A percentile compares a stretch with the other conserved stretches of the same genome.
Evolutionary conservation across 768 basidiomycete genomes (phyloP).

Genomic region (Termitomyces sp.): DNA sequence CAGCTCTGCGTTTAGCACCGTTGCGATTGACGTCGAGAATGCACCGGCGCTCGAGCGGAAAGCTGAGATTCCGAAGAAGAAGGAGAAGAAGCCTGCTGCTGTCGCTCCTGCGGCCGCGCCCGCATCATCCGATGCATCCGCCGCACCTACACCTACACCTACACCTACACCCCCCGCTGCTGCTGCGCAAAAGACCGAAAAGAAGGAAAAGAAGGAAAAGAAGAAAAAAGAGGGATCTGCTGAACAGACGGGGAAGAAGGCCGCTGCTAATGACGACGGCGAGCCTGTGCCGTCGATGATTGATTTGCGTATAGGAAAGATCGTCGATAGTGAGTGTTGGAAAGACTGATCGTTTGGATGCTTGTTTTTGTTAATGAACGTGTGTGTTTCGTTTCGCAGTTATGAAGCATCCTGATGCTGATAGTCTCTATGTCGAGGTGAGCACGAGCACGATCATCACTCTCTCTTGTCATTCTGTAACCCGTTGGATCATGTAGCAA

Average conservation of each 20-base stretch:
- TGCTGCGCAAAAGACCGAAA: constrained; percentile 43
- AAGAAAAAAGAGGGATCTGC: constrained; percentile 29
- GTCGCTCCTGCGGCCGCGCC: constrained; percentile 23
- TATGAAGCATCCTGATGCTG: constrained; percentile 94
- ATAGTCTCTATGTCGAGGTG: constrained; percentile 94
- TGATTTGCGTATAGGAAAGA: constrained; percentile 90
- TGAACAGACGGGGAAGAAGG: constrained; percentile 22
- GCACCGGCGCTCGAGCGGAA: constrained; percentile 76
- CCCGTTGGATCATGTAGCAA: constrained; percentile 47
- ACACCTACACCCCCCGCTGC: too few species aligned
- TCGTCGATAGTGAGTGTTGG: constrained; percentile 68
- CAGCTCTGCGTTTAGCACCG: constrained; percentile 42
- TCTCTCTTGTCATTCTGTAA: too few species aligned
- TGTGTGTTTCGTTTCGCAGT: constrained; percentile 42
- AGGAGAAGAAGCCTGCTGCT: constrained; percentile 48
- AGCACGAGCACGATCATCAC: neutral
- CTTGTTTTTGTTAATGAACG: neutral
- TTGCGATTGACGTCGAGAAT: constrained; percentile 69
- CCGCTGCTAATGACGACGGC: constrained; percentile 54
- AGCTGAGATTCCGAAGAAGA: constrained; percentile 71
- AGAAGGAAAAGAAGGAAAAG: constrained; percentile 54
- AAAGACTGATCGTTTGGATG: too few species aligned
- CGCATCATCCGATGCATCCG: constrained; percentile 4
- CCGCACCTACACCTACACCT: neutral
- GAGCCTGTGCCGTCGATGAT: constrained; percentile 95